Evolutionary conservation across 2,329 filamentous ascomycete genomes (phyloP).

Genomic region (Arthrinium puccinioides): DNA sequence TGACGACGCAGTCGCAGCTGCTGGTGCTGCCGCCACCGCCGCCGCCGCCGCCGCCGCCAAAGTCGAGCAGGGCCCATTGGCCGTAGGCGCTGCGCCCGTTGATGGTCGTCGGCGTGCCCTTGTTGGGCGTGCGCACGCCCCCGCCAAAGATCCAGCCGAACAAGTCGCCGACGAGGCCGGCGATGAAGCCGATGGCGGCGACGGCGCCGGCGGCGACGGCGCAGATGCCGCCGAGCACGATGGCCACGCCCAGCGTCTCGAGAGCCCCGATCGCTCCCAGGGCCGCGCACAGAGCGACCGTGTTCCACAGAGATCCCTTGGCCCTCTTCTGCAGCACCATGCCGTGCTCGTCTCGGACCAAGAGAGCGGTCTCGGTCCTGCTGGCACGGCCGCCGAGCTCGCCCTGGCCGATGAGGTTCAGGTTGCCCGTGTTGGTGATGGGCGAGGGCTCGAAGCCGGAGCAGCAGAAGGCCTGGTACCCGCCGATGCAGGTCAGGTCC

Average conservation of each 20-base stretch:
- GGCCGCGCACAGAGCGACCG: not conserved
- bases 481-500: slow-evolving; percentile 6
- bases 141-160: not conserved
- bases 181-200: not conserved
- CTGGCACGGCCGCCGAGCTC: slow-evolving; percentile 1
- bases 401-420: slow-evolving; percentile 7
- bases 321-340: not conserved
- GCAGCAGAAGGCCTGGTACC: slow-evolving; percentile 6
- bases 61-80: slow-evolving; percentile 4
- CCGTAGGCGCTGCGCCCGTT: not conserved
- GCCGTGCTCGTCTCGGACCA: not conserved
- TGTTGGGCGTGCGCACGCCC: not conserved
- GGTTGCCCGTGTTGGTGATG: slow-evolving; percentile 7
- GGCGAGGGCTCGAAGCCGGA: slow-evolving; percentile 4
- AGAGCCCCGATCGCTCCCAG: not conserved
- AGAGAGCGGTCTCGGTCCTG: not conserved
- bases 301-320: not conserved
- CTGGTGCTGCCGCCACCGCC: not conserved
- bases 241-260: not conserved
- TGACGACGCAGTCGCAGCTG: slow-evolving; percentile 9
- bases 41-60: no score
- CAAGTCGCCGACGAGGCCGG: not conserved
- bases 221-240: not conserved
- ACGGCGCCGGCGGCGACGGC: slow-evolving; percentile 2
- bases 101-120: slow-evolving; percentile 2